Evolutionary conservation across 2,329 filamentous ascomycete species (phyloP).

Genomic region (Berkeleyomyces rouxiae): DNA sequence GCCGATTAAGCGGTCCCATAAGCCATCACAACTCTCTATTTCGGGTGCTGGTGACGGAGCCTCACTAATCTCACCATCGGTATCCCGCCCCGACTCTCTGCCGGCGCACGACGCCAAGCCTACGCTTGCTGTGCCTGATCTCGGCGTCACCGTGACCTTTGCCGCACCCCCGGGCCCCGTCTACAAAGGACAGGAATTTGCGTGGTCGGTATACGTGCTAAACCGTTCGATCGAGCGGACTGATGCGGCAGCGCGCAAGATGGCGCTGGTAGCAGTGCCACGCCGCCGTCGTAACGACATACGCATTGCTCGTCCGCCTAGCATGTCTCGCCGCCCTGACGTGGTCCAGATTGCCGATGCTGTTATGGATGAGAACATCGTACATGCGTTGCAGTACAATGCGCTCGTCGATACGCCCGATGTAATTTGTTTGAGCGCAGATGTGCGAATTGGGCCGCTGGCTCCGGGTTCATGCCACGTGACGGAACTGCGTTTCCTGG

Average conservation of each 20-base stretch:
- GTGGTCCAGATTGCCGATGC: constrained; percentile 40
- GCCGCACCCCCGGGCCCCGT: constrained; percentile 40
- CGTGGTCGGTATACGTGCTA: constrained; percentile 58
- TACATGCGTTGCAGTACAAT: constrained; percentile 54
- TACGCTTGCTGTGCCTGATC: constrained; percentile 33
- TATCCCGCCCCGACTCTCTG: constrained; percentile 42
- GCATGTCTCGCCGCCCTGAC: constrained; percentile 26
- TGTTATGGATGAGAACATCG: constrained; percentile 52
- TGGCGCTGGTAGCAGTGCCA: constrained; percentile 52
- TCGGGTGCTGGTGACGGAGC: constrained; percentile 30
- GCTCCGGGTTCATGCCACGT: constrained; percentile 58
- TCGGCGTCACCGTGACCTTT: constrained; percentile 63
- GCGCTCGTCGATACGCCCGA: constrained; percentile 47
- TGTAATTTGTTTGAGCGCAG: constrained; percentile 58
- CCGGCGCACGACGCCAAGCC: constrained; percentile 34
- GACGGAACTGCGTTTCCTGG: constrained; percentile 54
- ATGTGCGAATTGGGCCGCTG: constrained; percentile 56
- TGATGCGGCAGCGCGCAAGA: constrained; percentile 37
- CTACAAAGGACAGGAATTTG: constrained; percentile 48
- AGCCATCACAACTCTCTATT: constrained; percentile 48
- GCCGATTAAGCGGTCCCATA: constrained; percentile 43
- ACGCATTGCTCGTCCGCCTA: constrained; percentile 35
- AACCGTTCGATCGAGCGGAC: constrained; percentile 42
- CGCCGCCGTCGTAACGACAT: constrained; percentile 43
- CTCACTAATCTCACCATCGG: constrained; percentile 40